Base-by-base conservation (phyloP, 2,329 filamentous ascomycete genomes). In the Macroventuria anomochaeta region DNA sequence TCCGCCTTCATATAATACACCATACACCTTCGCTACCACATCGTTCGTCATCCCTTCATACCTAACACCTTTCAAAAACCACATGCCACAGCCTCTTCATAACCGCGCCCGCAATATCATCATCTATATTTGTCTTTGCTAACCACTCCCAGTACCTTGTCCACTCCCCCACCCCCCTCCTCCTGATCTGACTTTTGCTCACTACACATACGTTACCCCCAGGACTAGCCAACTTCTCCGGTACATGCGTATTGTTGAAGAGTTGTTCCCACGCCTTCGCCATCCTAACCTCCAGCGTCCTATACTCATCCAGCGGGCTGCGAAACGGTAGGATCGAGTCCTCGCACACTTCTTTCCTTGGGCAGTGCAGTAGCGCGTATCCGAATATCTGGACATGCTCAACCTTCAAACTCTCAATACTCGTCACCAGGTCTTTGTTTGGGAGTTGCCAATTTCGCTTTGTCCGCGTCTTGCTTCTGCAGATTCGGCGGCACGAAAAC, bases 211-310 rank as follows among this genome's bases (percentile, higher is more conserved):
- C 67, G 2, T 64, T 64, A 42, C 72, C 82, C 55, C 80, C 81
- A 8, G 76, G 74, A 2, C 75, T 73, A 1, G 75, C 79, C 13
- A 83, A 72, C 17, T 69, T 61, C 12, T 76, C 64, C 0, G 80
- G 80, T 2, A 75, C 61, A 4, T 52, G 37, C 0, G 46, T 46
- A 12, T 59, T 56, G 1, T 69, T 65, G 51, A 83, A 81, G 2
- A 82, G 54, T n/a, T 77, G 73, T 62, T 72, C 69, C 62, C 80
- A 83, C 1, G 75, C 78, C 7, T 69, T 67, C 3, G 48, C 33
- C 42, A 67, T 62, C 15, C 40, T 40, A 7, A 57, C 56, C 40
- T 79, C 74, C 49, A 61, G 29, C 26, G 60, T 58, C 20, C 61
- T 43, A 13, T 59, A 56, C 29, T 59, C 57, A 29, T 61, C 46